Evolutionary conservation across 345 rosid species (phyloP), one percentile per base, ranked within the genome.

Genomic region (Syzygium grande): DNA sequence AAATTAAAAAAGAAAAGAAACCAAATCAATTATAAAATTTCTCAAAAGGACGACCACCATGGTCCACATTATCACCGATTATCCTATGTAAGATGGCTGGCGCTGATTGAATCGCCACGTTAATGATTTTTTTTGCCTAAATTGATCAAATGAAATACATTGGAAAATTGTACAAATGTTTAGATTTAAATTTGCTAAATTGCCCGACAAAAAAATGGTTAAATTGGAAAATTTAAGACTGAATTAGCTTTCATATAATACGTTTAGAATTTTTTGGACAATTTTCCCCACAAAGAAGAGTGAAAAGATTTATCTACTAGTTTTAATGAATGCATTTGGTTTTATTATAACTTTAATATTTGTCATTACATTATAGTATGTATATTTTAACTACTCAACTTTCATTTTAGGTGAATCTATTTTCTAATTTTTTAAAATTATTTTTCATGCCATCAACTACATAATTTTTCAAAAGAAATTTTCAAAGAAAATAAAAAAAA

Each of bases 111-210:
- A 8, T 11, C 9, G 4, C 21, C 0, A 68, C 10, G 0, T 34
- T 5, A 9, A 9, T 0, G 3, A 68, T 68, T 30, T 30, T 30
- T 30, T 17, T 0, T 0, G 0, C 0, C 1, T 34, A 34, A 68
- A 68, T 34, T 34, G 0, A 2, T 0, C 0, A 0, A 5, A 27
- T 25, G 29, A 2, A 61, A 2, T n/a, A 61, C 0, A 61, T 13
- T 0, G 0, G n/a, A 0, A 27, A 61, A n/a, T 1, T 0, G 0
- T 61, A 1, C 1, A 27, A 27, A 27, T 0, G 9, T n/a, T 61
- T 61, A n/a, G 17, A n/a, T 25, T 58, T 41, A 41, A 41, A 41
- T 41, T 41, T 41, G 43, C 43, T 4, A 41, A 41, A 41, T 41
- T 41, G 43, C 43, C 43, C 43, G 43, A 41, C 6, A 41, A 41